A percentile compares a stretch with the other conserved stretches of the same genome.
phyloP scores from a whole-genome alignment of 2,329 filamentous ascomycete genomes.

The Microdochium bolleyi region DNA sequence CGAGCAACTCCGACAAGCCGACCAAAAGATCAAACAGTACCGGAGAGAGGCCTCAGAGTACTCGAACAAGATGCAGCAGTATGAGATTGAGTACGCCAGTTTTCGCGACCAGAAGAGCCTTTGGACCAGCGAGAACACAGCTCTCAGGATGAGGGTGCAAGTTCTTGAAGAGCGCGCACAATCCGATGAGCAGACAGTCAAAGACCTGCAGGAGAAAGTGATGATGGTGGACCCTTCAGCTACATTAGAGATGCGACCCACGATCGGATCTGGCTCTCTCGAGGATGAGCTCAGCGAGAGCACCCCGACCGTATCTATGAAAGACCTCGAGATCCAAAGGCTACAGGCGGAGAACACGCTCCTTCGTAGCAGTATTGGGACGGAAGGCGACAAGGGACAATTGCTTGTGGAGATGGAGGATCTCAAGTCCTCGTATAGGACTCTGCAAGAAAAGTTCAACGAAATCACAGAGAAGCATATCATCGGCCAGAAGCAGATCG shows the following conservation, averaged over 20 bases:
- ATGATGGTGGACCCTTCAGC: constrained; percentile 23
- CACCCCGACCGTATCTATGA: constrained; percentile 30
- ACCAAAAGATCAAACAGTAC: constrained; percentile 23
- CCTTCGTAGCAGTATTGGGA: constrained; percentile 44
- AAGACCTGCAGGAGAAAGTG: constrained; percentile 53
- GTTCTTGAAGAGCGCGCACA: constrained; percentile 32
- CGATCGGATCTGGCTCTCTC: constrained; percentile 23
- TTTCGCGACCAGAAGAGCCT: constrained; percentile 35
- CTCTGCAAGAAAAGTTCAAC: constrained; percentile 46
- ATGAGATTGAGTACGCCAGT: constrained; percentile 28
- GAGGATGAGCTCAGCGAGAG: constrained; percentile 51
- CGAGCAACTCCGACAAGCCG: constrained; percentile 21
- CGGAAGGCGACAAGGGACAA: constrained; percentile 43
- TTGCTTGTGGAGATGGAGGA: constrained; percentile 50
- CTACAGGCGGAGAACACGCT: constrained; percentile 55
- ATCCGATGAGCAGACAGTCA: constrained; percentile 45
- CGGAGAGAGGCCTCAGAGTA: constrained; percentile 22
- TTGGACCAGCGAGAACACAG: constrained; percentile 32
- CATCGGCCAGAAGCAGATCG: constrained; percentile 49
- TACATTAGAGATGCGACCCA: constrained; percentile 24
- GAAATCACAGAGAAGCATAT: constrained; percentile 51
- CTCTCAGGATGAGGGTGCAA: constrained; percentile 28
- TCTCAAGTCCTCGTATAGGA: constrained; percentile 38
- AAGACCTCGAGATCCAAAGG: constrained; percentile 44
- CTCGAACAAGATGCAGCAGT: constrained; percentile 22